Evolutionary conservation across 2,329 filamentous ascomycete genomes (phyloP).

Genomic region (Colletotrichum navitas): DNA sequence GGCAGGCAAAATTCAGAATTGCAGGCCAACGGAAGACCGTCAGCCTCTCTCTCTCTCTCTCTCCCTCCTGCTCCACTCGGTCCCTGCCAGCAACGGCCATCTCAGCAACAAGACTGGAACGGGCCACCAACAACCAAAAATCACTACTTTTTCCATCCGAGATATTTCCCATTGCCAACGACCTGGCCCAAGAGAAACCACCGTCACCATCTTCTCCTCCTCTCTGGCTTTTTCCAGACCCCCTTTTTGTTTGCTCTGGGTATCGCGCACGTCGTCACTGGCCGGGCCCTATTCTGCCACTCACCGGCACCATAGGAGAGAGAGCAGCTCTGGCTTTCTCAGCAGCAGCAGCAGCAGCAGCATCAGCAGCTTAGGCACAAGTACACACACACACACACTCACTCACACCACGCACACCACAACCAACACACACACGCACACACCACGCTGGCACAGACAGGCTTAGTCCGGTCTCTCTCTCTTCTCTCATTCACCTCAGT

Average conservation of each 20-base stretch:
- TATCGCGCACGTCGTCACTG: constrained; percentile 7
- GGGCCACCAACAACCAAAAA: constrained; percentile 23
- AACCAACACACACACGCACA: constrained; percentile 4
- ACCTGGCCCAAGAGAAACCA: constrained; percentile 24
- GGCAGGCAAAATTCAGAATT: constrained; percentile 22
- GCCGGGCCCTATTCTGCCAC: constrained; percentile 1
- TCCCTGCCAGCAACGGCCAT: constrained; percentile 3
- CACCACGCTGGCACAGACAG: neutral
- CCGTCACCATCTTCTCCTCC: constrained; percentile 19
- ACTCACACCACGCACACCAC: neutral
- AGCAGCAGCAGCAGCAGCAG: neutral
- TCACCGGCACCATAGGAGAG: neutral
- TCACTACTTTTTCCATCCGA: constrained; percentile 17
- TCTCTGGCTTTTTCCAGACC: constrained; percentile 7
- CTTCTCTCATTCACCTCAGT: constrained; percentile 22
- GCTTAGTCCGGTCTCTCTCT: constrained; percentile 5
- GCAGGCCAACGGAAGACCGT: constrained; percentile 6
- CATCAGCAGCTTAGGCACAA: constrained; percentile 2
- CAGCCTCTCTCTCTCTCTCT: neutral
- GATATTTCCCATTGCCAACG: constrained; percentile 17
- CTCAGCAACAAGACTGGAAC: constrained; percentile 39
- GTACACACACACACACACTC: constrained; percentile 9
- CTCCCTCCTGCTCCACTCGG: neutral
- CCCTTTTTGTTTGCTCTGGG: constrained; percentile 7
- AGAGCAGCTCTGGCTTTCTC: neutral